Base-by-base conservation (phyloP, 2,329 filamentous ascomycete species). In the Trichoderma sp. region DNA sequence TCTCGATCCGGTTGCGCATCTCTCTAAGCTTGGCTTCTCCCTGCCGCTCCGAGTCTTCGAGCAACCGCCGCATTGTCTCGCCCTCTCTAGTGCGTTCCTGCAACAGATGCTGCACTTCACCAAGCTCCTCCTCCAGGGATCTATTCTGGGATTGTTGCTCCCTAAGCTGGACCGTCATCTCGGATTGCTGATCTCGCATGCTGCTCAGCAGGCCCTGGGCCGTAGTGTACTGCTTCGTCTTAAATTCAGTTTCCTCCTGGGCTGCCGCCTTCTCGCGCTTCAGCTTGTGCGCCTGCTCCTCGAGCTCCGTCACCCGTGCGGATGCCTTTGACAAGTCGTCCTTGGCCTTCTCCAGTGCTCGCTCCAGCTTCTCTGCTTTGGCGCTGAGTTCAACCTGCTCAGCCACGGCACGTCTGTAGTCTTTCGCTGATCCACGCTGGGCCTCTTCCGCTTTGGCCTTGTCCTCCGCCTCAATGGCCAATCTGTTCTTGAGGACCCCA, bases 161-260 rank as follows among this genome's bases (percentile, higher is more conserved):
- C 81, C 96, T 97, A 81, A 98, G 92, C 82, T 98, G 96, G 75
- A 93, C 92, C 6, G 91, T 91, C 77, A 98, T 88, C 83, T 99
- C 96, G 1, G 92, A 88, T 0, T 92, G 92, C 83, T 98, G 94
- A 76, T 98, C 94, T 73, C 95, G 93, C 93, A 98, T 96, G 79
- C 93, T 97, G 76, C 91, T 91, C 80, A 98, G 90, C 15, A 98
- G 83, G 65, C 91, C 92, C 80, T 98, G 93, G 0, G 94, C 92
- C 75, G 91, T 97, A 68, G 88, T 88, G 77, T 97, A 95, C 81
- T 98, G 94, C 50, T 93, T 93, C 2, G 89, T 88, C 84, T 96
- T 97, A 72, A 97, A 87, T 69, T 95, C 89, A 0, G 93, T 88
- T 76, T 98, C 95, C 75, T 97, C 94, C 55, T 91, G 88, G 23